Base-by-base conservation (phyloP, 2,329 filamentous ascomycete genomes). In the Botrytis cinerea region DNA sequence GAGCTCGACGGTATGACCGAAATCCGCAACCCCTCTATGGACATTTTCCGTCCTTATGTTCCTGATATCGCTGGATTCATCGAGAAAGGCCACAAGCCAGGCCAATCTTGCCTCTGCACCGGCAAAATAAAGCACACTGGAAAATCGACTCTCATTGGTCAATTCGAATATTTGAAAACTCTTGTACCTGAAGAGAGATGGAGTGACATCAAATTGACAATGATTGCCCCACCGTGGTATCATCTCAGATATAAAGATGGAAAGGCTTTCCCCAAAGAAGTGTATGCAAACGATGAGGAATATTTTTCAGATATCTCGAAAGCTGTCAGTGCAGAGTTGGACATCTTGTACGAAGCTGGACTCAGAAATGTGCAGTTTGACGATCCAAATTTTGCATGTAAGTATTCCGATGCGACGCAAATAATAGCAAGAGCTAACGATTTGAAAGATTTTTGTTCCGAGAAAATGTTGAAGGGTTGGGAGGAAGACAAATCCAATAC, bases 401-500 rank as follows among this genome's bases (percentile, higher is more conserved):
- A 43, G 48, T 68, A 68, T 14, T 57, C 18, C 32, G 66, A 22
- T 3, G 22, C 18, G 18, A 57, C 20, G 54, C 10, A 32, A 77
- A 74, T 75, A 78, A 73, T 18, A 22, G 35, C 25, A 57, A 45
- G 18, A 57, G 48, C 46, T 68, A 57, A 68, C n/a, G 20, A 25
- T 57, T 8, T 57, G 10, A 57, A 68, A 68, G 66, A 93, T 81
- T 93, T 93, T 82, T 93, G 91, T 83, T 91, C 89, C 35, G 85
- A 91, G 73, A 89, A 90, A 80, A 93, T 93, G 87, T 86, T 92
- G 51, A 83, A 87, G 68, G 91, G 91, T 28, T 93, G 91, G 88
- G 87, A 88, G 71, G 87, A 87, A 25, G 92, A 68, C 18, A 57
- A 68, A 25, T 68, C 66, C 1, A 68, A 94, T 80, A 82, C 86